These are phyloP conservation scores for Beverwykella pulmonaria DNA, from an alignment of 495 filamentous ascomycete genomes.

Conservation along the genomic window DNA sequence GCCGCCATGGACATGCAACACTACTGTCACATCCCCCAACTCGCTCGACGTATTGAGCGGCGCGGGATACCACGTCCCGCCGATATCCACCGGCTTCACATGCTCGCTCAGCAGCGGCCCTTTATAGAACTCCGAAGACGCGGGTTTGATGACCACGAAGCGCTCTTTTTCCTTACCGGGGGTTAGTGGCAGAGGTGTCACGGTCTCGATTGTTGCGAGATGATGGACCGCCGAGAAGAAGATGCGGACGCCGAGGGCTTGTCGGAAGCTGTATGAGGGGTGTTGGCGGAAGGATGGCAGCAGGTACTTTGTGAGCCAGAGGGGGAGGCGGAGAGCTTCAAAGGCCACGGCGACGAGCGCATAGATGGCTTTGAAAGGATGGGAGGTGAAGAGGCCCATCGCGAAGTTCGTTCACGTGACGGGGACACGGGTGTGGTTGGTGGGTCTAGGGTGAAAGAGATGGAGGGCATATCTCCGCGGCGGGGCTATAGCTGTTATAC, in stretches of 20 bases:
- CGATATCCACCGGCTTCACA: slow-evolving; percentile 43
- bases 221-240: slow-evolving; percentile 37
- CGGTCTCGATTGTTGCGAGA: slow-evolving; percentile 31
- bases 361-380: slow-evolving; percentile 47
- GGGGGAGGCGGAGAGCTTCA: slow-evolving; percentile 40
- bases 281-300: slow-evolving; percentile 39
- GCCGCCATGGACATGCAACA: slow-evolving; percentile 58
- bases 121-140: slow-evolving; percentile 27
- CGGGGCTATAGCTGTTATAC: not conserved
- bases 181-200: slow-evolving; percentile 37
- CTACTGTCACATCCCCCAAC: slow-evolving; percentile 30
- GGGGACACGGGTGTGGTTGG: not conserved
- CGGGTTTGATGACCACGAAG: slow-evolving; percentile 42
- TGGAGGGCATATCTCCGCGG: not conserved
- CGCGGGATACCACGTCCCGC: slow-evolving; percentile 48
- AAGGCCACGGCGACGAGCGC: slow-evolving; percentile 38
- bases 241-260: slow-evolving; percentile 42
- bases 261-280: slow-evolving; percentile 41
- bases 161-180: slow-evolving; percentile 43
- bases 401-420: too few relatives aligned
- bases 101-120: slow-evolving; percentile 40
- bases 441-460: not conserved
- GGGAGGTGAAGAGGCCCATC: slow-evolving; percentile 36
- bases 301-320: slow-evolving; percentile 43
- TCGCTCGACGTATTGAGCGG: slow-evolving; percentile 1